Percentiles rank a stretch among this genome's conserved stretches.
Conservation (phyloP, 441 rosid genomes). For the Aquilaria agallochum region DNA sequence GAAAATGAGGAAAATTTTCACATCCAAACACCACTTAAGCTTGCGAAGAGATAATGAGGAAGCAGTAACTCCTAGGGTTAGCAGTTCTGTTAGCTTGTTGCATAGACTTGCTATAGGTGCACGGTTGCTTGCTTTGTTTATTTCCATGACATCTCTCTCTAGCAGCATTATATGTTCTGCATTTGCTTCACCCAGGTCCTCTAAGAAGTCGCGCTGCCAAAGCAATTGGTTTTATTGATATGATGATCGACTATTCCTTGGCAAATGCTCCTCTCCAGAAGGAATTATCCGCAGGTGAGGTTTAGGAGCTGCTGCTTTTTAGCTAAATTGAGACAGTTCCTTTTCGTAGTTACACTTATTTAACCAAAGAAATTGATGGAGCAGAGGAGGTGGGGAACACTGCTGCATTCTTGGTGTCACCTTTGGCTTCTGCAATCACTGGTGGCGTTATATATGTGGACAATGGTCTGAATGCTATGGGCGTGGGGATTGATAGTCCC, state of each 20-base stretch:
- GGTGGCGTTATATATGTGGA: conserved; percentile 84
- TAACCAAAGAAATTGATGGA: conserved; percentile 12
- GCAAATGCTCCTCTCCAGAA: conserved; percentile 80
- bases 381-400: conserved; percentile 92
- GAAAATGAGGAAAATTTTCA: too few relatives aligned
- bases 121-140: neutral
- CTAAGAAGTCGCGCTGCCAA: conserved; percentile 86
- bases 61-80: too few relatives aligned
- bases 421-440: conserved; percentile 84
- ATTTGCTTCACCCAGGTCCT: conserved; percentile 43
- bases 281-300: conserved; percentile 77
- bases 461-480: conserved; percentile 93
- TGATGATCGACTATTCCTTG: conserved; percentile 75
- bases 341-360: neutral
- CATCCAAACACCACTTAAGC: too few relatives aligned
- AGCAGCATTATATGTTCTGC: too few relatives aligned
- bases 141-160: neutral
- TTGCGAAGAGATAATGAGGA: too few relatives aligned
- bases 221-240: conserved; percentile 88
- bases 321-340: neutral
- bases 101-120: too few relatives aligned
- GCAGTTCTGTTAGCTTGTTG: too few relatives aligned
- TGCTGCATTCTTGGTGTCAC: conserved; percentile 83
- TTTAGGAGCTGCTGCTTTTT: conserved; percentile 4
- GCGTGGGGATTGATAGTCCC: conserved; percentile 88